These are phyloP conservation scores for Phytophthora meadii DNA, from an alignment of 352 stramenopile species.

Conservation along the genomic window DNA sequence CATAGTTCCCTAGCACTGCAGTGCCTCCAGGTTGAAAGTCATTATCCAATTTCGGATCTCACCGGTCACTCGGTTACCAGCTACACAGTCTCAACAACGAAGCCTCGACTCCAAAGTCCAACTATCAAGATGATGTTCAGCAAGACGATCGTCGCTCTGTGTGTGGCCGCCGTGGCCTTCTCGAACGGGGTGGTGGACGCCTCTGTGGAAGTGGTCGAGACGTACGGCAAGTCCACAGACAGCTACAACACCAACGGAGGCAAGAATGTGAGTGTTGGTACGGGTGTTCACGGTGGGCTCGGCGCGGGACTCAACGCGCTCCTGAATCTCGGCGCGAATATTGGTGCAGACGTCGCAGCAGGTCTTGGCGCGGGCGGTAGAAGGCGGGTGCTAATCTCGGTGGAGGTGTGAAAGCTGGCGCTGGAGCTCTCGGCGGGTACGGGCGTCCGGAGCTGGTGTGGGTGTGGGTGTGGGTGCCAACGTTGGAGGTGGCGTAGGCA, in stretches of 20 bases:
- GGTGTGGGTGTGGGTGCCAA: no score
- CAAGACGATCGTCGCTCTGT: no score
- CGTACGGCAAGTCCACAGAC: slow-evolving; percentile 1
- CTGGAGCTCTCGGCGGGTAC: no score
- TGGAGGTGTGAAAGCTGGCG: no score
- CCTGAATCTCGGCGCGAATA: background rate
- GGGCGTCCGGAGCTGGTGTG: no score
- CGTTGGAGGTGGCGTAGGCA: no score
- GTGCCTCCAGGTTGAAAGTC: background rate
- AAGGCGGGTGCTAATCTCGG: background rate
- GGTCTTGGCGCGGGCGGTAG: background rate
- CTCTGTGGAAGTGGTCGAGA: slow-evolving; percentile 1
- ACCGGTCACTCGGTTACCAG: no score
- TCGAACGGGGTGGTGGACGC: slow-evolving; percentile 2
- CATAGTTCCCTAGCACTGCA: background rate
- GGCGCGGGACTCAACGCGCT: background rate
- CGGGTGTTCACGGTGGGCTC: background rate
- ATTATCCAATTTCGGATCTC: no score
- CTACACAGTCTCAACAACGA: no score
- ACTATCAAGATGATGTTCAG: no score
- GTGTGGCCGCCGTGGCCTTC: no score
- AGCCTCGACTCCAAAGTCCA: no score
- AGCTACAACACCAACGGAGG: background rate
- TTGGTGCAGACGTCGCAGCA: slow-evolving; percentile 1
- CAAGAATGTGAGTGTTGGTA: background rate